Conservation (phyloP, 495 filamentous ascomycete species). For the Penicillium odoratum region DNA sequence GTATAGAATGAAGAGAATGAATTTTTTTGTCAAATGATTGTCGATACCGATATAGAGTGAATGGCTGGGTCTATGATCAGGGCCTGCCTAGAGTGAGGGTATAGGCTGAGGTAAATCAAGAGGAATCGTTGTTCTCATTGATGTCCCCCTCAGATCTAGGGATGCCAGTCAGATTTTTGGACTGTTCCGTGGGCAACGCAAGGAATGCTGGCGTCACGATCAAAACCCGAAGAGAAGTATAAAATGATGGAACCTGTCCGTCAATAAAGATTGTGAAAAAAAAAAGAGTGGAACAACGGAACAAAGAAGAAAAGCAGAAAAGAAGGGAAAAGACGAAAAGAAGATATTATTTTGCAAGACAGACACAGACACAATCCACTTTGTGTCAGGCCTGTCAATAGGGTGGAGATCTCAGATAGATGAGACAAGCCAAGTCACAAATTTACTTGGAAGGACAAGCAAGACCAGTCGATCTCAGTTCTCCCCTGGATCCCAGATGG, state of each 20-base stretch:
- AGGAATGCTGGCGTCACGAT: slow-evolving; percentile 43
- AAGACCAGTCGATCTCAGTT: slow-evolving; percentile 5
- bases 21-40: slow-evolving; percentile 4
- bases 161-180: slow-evolving; percentile 13
- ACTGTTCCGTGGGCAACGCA: slow-evolving; percentile 37
- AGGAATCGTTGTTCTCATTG: slow-evolving; percentile 4
- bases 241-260: slow-evolving; percentile 18
- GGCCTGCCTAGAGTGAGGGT: slow-evolving; percentile 24
- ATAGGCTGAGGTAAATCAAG: slow-evolving; percentile 10
- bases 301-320: slow-evolving; percentile 15
- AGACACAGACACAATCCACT: slow-evolving; percentile 3
- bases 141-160: slow-evolving; percentile 4
- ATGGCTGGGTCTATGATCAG: slow-evolving; percentile 12
- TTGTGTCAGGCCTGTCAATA: neutral
- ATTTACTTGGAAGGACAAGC: slow-evolving; percentile 7
- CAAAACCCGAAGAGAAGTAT: slow-evolving; percentile 19
- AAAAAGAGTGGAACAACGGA: slow-evolving; percentile 25
- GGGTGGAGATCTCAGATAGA: slow-evolving; percentile 9
- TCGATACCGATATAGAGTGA: slow-evolving; percentile 9
- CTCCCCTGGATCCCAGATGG: neutral
- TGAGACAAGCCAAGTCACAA: slow-evolving; percentile 9
- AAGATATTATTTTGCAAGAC: slow-evolving; percentile 10
- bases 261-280: slow-evolving; percentile 21
- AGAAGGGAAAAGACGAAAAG: slow-evolving; percentile 21
- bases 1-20: neutral